Evolutionary conservation across 1,284 basidiomycete genomes (phyloP).

Genomic region (Stygiomarasmius scandens): DNA sequence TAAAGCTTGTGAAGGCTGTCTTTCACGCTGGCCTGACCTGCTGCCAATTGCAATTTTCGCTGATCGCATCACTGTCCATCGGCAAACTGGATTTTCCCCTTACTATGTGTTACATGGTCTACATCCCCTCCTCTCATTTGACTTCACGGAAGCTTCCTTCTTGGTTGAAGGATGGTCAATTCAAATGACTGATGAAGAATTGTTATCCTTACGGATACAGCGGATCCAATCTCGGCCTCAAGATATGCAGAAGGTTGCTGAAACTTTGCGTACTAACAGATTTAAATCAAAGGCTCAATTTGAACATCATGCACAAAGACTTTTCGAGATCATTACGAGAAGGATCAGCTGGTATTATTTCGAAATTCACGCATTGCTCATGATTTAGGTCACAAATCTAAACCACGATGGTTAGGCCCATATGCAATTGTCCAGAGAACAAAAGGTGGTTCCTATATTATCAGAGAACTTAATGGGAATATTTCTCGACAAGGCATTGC

Average conservation of each 20-base stretch:
- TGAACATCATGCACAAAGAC: conserved; percentile 19
- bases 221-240: conserved; percentile 9
- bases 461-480: no score
- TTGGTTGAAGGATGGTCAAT: conserved; percentile 17
- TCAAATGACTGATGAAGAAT: conserved; percentile 13
- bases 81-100: conserved; percentile 25
- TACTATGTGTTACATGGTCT: conserved; percentile 26
- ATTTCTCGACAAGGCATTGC: conserved; percentile 36
- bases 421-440: conserved; percentile 21
- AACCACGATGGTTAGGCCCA: conserved; percentile 29
- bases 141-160: conserved; percentile 28
- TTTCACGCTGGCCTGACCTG: conserved; percentile 9
- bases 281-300: conserved; percentile 20
- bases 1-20: conserved; percentile 17
- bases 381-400: no score
- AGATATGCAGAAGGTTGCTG: conserved; percentile 9
- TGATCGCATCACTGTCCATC: conserved; percentile 27
- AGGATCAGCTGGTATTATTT: conserved; percentile 24
- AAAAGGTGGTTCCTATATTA: conserved; percentile 22
- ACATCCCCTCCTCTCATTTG: conserved; percentile 26
- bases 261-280: conserved; percentile 8
- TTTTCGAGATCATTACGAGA: conserved; percentile 23
- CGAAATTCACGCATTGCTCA: conserved; percentile 23
- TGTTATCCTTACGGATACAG: conserved; percentile 14
- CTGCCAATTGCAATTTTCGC: conserved; percentile 18